phyloP scores from a whole-genome alignment of 1,139 yeast species.

The Yamadazyma trypodendri region DNA sequence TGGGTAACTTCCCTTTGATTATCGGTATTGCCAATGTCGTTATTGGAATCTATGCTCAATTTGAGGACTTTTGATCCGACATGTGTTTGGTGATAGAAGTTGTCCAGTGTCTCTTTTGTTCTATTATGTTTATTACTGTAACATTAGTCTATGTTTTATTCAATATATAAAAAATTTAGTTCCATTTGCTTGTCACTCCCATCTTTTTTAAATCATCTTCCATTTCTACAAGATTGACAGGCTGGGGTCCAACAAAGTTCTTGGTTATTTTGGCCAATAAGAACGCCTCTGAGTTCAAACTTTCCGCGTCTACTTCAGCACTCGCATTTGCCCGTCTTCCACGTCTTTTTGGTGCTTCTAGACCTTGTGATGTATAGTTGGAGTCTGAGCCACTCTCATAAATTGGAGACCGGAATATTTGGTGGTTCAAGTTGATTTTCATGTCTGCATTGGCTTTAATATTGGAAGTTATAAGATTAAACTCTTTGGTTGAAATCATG shows the following conservation, averaged over 20 bases:
- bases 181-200: constrained; percentile 42
- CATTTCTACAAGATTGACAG: constrained; percentile 36
- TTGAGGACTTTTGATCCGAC: no score
- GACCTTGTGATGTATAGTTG: constrained; percentile 18
- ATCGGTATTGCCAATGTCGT: constrained; percentile 49
- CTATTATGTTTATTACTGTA: constrained; percentile 17
- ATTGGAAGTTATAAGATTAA: constrained; percentile 42
- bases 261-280: constrained; percentile 46
- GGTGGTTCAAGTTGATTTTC: constrained; percentile 28
- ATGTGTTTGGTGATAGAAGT: no score
- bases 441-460: constrained; percentile 19
- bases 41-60: constrained; percentile 53
- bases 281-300: constrained; percentile 35
- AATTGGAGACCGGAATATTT: constrained; percentile 40
- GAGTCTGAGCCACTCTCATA: constrained; percentile 47
- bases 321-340: constrained; percentile 19
- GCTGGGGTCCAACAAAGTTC: constrained; percentile 43
- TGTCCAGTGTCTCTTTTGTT: constrained; percentile 10
- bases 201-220: constrained; percentile 34
- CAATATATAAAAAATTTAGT: constrained; percentile 15
- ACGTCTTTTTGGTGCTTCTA: constrained; percentile 20
- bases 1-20: constrained; percentile 51
- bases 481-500: constrained; percentile 36
- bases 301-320: constrained; percentile 20
- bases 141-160: constrained; percentile 15